Evolutionary conservation across 108 stramenopile genomes (phyloP), one percentile per base, ranked within the genome.

Genomic region (Cyclotella distinguenda): DNA sequence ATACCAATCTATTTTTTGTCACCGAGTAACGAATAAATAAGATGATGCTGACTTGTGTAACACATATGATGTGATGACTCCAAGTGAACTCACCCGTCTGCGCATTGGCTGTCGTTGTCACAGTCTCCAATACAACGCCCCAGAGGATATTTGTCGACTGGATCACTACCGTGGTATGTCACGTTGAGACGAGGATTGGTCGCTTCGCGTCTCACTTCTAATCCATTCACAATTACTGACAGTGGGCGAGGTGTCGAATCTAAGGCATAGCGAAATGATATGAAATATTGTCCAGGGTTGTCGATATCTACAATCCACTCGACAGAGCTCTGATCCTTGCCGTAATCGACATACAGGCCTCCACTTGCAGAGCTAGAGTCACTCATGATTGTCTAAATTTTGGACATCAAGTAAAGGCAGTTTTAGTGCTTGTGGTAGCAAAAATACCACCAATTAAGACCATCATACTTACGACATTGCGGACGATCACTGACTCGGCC

Each of bases 81-180:
- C 35, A 32, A 43, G 38, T 64, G 66, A 43, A 72, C 43, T 39
- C 66, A 44, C 16, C 72, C 72, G 22, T 60, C 26, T 13, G 27
- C 59, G 30, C 78, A 79, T 28, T 79, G 60, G 12, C 25, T 32
- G 35, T 74, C 52, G 9, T 12, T 62, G 25, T 78, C 64, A 43
- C 77, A 78, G 39, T 72, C 64, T 15, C 77, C 70, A 10, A 28
- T 42, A 43, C 77, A 78, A 23, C 67, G 55, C 47, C 58, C 40
- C 21, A 68, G 67, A 48, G 67, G 67, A 32, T 55, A 58, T 32
- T 35, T 31, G 10, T 33, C 25, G 42, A 34, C 21, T n/a, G 67
- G 67, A 47, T 13, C 27, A 0, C 1, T 12, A 4, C 32, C 67
- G 46, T 35, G 18, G 36, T 47, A 57, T 16, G n/a, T 25, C 4